These are phyloP conservation scores for Fusarium siculi DNA, from an alignment of 2,329 filamentous ascomycete genomes.

Conservation along the genomic window DNA sequence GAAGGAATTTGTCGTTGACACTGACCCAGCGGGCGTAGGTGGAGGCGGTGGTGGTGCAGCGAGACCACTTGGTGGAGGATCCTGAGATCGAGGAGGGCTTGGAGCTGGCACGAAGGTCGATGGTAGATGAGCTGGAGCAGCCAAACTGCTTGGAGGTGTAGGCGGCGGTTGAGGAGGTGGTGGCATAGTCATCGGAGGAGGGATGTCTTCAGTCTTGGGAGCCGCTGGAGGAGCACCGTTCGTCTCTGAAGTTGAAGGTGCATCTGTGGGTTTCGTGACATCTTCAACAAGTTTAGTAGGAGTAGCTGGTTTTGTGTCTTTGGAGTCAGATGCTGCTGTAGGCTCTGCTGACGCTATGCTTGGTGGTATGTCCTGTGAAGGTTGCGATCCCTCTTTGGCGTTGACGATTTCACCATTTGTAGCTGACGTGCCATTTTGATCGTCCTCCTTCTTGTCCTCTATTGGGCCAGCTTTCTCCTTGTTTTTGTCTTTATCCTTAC, in stretches of 20 bases:
- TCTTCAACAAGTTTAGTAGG: conserved; percentile 10
- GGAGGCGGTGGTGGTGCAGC: conserved; percentile 34
- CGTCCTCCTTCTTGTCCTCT: conserved; percentile 23
- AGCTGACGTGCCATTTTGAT: background rate
- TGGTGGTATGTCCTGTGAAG: conserved; percentile 5
- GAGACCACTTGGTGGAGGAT: conserved; percentile 32
- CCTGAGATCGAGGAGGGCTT: conserved; percentile 19
- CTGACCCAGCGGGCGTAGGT: background rate
- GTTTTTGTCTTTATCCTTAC: conserved; percentile 24
- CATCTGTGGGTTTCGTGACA: background rate
- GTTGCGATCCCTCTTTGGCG: conserved; percentile 16
- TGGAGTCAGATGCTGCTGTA: background rate
- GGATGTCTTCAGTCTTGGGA: conserved; percentile 23
- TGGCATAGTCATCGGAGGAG: conserved; percentile 34
- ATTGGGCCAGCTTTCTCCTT: conserved; percentile 18
- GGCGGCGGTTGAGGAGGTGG: conserved; percentile 36
- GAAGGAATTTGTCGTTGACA: conserved; percentile 10
- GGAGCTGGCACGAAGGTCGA: conserved; percentile 25
- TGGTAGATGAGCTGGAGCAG: conserved; percentile 29
- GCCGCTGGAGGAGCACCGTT: background rate
- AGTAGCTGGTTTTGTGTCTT: background rate
- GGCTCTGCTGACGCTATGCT: conserved; percentile 1
- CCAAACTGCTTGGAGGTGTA: conserved; percentile 31
- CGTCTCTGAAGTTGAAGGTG: background rate
- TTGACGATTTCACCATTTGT: conserved; percentile 8